Evolutionary conservation across 2,329 filamentous ascomycete species (phyloP), one percentile per base, ranked within the genome.

Genomic region (Capronia americana): DNA sequence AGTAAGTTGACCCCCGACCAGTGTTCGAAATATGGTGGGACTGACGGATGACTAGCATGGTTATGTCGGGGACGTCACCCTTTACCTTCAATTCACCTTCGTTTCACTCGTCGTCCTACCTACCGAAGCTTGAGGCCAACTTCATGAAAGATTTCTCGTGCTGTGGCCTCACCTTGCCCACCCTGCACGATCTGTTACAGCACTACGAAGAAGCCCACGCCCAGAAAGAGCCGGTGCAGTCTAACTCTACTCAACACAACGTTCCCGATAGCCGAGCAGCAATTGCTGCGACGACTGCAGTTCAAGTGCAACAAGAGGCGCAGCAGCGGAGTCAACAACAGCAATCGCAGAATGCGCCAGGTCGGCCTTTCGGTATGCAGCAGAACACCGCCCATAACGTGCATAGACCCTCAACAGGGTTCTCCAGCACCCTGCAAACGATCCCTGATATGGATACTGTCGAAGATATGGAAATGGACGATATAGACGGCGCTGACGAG

Each of bases 81-180:
- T 96, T 94, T 75, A 85, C 88, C 66, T 88, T 93, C 74, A 90
- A 93, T 78, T 72, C 72, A 7, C 92, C 95, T 0, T 97, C 94
- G 0, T 96, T 92, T 74, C 94, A 98, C 79, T 98, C 94, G 0
- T 96, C 93, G 6, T 98, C 95, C 28, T 98, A 98, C 77, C 86
- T 97, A 1, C 94, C 93, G 10, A 97, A 97, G 79, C 88, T 97
- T 76, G 95, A 99, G 79, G 94, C 94, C 68, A 95, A 94, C 76
- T 99, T 97, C 78, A 96, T 98, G 92, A 90, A 90, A 79, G 93
- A 98, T 81, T 98, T 98, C 80, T 90, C 90, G 60, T 99, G 95
- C 82, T 99, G 95, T 80, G 93, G 93, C 74, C 87, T 92, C 74
- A 94, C 90, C 34, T 86, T 97, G 72, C 91, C 93, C 26, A 96